phyloP scores from a whole-genome alignment of 805 yeast species.

The Myxozyma nipponensis region DNA sequence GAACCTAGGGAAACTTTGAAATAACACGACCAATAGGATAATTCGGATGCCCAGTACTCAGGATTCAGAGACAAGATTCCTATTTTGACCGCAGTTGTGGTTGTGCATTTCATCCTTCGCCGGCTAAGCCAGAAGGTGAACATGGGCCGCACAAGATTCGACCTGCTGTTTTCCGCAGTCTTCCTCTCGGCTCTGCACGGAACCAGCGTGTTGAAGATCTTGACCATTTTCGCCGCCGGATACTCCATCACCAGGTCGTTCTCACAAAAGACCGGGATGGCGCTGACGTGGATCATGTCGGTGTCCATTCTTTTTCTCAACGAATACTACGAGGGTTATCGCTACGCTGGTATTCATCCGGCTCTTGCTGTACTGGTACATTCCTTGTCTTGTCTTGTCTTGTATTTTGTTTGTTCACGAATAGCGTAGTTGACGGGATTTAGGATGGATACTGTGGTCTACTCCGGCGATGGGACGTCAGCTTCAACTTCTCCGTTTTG shows the following conservation, averaged over 20 bases:
- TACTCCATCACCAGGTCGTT: slow-evolving; percentile 46
- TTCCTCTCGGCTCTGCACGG: slow-evolving; percentile 80
- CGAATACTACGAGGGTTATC: slow-evolving; percentile 56
- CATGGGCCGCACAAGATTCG: slow-evolving; percentile 54
- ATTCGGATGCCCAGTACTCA: slow-evolving; percentile 83
- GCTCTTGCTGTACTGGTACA: slow-evolving; percentile 48
- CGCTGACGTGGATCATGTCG: slow-evolving; percentile 71
- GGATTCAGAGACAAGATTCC: slow-evolving; percentile 81
- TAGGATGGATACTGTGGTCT: slow-evolving; percentile 62
- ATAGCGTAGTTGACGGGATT: no score
- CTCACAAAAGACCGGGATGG: slow-evolving; percentile 13
- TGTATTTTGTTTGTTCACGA: background rate
- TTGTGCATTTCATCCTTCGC: slow-evolving; percentile 54
- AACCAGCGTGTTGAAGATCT: slow-evolving; percentile 58
- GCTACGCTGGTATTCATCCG: slow-evolving; percentile 45
- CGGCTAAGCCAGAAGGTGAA: slow-evolving; percentile 31
- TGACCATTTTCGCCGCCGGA: slow-evolving; percentile 54
- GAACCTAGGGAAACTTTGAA: slow-evolving; percentile 1
- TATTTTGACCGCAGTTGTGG: slow-evolving; percentile 53
- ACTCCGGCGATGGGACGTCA: slow-evolving; percentile 91
- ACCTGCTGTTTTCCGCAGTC: slow-evolving; percentile 63
- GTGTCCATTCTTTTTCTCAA: slow-evolving; percentile 73
- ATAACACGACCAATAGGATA: slow-evolving; percentile 46
- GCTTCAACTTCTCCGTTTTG: slow-evolving; percentile 82
- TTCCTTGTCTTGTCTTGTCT: no score